phyloP scores from a whole-genome alignment of 2,329 filamentous ascomycete genomes.

The Teratosphaeria epicoccoides region DNA sequence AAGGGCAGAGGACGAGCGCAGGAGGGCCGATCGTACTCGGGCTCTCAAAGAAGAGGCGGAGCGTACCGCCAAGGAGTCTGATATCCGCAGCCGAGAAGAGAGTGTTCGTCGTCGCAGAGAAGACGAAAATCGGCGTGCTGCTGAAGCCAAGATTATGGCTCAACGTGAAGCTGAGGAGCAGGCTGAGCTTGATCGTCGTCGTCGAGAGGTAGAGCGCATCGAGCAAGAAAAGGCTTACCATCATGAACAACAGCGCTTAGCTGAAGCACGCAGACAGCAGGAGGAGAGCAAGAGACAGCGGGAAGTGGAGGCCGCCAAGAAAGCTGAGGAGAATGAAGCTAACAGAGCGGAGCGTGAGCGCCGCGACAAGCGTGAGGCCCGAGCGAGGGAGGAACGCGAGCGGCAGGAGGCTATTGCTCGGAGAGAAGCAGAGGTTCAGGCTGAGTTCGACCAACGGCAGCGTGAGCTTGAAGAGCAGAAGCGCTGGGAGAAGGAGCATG shows the following conservation, averaged over 20 bases:
- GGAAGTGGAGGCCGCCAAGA: constrained; percentile 4
- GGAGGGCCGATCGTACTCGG: constrained; percentile 23
- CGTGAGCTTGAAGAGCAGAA: constrained; percentile 4
- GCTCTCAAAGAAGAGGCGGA: constrained; percentile 27
- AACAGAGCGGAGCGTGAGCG: constrained; percentile 1
- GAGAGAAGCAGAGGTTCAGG: constrained; percentile 12
- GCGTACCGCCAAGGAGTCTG: constrained; percentile 15
- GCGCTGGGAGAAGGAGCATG: constrained; percentile 3
- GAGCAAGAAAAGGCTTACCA: constrained; percentile 5
- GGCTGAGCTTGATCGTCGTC: constrained; percentile 7
- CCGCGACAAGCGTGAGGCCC: neutral
- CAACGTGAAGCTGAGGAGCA: constrained; percentile 7
- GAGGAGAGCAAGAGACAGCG: constrained; percentile 4
- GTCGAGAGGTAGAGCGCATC: constrained; percentile 2
- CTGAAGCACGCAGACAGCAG: constrained; percentile 2
- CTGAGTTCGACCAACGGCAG: constrained; percentile 6
- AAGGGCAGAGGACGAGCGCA: constrained; percentile 18
- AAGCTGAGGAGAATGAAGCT: constrained; percentile 4
- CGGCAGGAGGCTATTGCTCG: constrained; percentile 1
- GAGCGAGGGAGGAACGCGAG: neutral
- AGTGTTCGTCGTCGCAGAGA: constrained; percentile 16
- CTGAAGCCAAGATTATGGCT: constrained; percentile 4
- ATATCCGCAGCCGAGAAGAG: constrained; percentile 15
- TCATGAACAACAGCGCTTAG: constrained; percentile 4
- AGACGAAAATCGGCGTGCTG: constrained; percentile 16